These are phyloP conservation scores for Colletotrichum caudatum DNA, from an alignment of 2,329 filamentous ascomycete species.

Conservation along the genomic window DNA sequence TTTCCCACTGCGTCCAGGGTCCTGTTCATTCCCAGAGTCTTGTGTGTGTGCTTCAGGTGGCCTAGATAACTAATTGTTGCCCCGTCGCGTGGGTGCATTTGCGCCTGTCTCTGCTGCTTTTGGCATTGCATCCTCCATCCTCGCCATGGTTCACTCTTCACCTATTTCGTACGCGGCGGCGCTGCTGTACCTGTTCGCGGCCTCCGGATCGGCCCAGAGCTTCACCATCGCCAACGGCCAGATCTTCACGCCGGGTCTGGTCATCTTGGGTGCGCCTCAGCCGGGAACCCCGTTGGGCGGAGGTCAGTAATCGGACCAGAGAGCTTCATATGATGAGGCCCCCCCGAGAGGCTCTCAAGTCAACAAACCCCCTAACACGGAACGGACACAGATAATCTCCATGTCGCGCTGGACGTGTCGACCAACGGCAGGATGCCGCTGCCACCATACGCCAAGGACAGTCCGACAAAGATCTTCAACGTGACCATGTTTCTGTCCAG, in stretches of 20 bases:
- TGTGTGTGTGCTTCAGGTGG: conserved; percentile 37
- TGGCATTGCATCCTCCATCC: not conserved
- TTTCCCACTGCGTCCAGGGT: conserved; percentile 22
- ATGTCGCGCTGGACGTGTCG: conserved; percentile 75
- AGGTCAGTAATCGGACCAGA: conserved; percentile 57
- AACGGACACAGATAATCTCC: conserved; percentile 61
- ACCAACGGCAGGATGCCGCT: conserved; percentile 73
- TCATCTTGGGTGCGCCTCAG: conserved; percentile 74
- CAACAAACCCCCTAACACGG: conserved; percentile 30
- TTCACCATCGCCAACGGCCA: conserved; percentile 74
- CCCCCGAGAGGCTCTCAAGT: not conserved
- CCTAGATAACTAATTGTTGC: conserved; percentile 23
- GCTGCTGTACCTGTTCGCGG: conserved; percentile 48
- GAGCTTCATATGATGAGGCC: not conserved
- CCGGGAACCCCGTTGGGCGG: conserved; percentile 73
- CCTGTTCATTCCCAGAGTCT: conserved; percentile 23
- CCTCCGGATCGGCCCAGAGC: conserved; percentile 49
- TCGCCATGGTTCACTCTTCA: conserved; percentile 31
- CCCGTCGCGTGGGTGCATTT: conserved; percentile 9
- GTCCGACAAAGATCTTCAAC: conserved; percentile 69
- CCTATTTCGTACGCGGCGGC: conserved; percentile 31
- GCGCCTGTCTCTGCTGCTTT: conserved; percentile 15
- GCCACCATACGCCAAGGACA: conserved; percentile 65
- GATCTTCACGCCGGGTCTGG: conserved; percentile 77
- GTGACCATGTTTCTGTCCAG: conserved; percentile 77